phyloP scores from a whole-genome alignment of 2,329 filamentous ascomycete species.

The Herpomyces periplanetae region DNA sequence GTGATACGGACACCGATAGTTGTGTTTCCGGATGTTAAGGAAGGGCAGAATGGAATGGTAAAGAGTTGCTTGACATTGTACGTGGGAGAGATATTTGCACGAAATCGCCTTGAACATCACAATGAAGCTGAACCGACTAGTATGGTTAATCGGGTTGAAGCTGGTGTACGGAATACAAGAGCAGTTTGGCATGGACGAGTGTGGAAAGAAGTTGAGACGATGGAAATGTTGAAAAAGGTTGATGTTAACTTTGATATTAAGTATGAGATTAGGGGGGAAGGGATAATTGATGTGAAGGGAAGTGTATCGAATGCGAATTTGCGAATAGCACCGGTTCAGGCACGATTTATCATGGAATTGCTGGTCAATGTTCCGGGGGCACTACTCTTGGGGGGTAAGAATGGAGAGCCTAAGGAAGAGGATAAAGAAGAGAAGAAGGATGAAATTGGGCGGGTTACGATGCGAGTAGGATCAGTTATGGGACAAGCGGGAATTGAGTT shows the following conservation, averaged over 20 bases:
- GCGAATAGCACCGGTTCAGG: conserved; percentile 50
- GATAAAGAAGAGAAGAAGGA: conserved; percentile 18
- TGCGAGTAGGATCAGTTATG: conserved; percentile 7
- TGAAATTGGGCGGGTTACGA: conserved; percentile 12
- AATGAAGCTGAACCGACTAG: conserved; percentile 32
- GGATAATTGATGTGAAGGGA: too few relatives aligned
- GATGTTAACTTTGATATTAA: conserved; percentile 73
- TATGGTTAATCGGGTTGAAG: conserved; percentile 53
- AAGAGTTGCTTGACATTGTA: conserved; percentile 69
- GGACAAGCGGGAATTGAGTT: too few relatives aligned
- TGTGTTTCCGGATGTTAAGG: conserved; percentile 55
- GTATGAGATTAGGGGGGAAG: conserved; percentile 69
- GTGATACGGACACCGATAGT: conserved; percentile 80
- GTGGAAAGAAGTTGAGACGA: conserved; percentile 29
- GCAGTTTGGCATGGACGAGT: conserved; percentile 60
- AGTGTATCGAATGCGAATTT: conserved; percentile 78
- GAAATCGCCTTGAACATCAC: conserved; percentile 57
- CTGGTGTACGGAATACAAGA: conserved; percentile 67
- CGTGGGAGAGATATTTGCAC: conserved; percentile 80
- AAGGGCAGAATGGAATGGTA: conserved; percentile 21
- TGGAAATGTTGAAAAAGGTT: conserved; percentile 88
- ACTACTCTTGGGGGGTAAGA: too few relatives aligned
- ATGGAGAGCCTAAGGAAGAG: conserved; percentile 24
- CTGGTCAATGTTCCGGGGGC: conserved; percentile 55
- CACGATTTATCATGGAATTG: conserved; percentile 57